Conservation (phyloP, 345 rosid species). For the Acer yangbiense region DNA sequence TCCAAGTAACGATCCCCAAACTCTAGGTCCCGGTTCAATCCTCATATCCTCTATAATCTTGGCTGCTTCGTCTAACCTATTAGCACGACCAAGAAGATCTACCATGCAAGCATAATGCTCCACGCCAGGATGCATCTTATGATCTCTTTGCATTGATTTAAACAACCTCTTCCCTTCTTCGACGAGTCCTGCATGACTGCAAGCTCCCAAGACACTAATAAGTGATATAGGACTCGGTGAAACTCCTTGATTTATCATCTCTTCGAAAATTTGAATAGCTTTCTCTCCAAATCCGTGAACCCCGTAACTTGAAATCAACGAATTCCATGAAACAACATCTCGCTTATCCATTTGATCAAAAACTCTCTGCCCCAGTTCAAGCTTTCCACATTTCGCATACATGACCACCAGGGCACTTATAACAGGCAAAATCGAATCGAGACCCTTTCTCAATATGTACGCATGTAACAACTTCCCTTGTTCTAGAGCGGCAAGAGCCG, state of each 20-base stretch:
- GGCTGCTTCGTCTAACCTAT: slow-evolving; percentile 76
- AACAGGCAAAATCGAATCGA: slow-evolving; percentile 76
- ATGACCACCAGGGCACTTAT: slow-evolving; percentile 75
- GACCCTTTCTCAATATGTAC: slow-evolving; percentile 69
- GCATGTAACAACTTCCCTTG: slow-evolving; percentile 88
- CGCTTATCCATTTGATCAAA: slow-evolving; percentile 66
- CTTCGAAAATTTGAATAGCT: slow-evolving; percentile 60
- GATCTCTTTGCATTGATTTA: slow-evolving; percentile 56
- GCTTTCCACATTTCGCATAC: slow-evolving; percentile 84
- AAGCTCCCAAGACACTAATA: slow-evolving; percentile 82
- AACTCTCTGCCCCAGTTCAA: slow-evolving; percentile 61
- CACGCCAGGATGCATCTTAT: slow-evolving; percentile 59
- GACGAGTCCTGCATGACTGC: slow-evolving; percentile 89
- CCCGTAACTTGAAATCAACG: slow-evolving; percentile 79
- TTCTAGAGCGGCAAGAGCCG: slow-evolving; percentile 76
- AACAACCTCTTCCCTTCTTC: slow-evolving; percentile 77
- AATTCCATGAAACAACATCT: slow-evolving; percentile 89
- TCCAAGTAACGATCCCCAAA: slow-evolving; percentile 95
- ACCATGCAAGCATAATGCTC: slow-evolving; percentile 99
- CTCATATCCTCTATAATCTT: slow-evolving; percentile 70
- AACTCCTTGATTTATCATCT: slow-evolving; percentile 65
- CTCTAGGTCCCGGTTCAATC: slow-evolving; percentile 67
- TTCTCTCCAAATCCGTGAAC: slow-evolving; percentile 80
- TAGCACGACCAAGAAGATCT: slow-evolving; percentile 94
- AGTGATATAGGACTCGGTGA: slow-evolving; percentile 68